Conservation (phyloP, 1,284 basidiomycete genomes). For the Malassezia furfur region DNA sequence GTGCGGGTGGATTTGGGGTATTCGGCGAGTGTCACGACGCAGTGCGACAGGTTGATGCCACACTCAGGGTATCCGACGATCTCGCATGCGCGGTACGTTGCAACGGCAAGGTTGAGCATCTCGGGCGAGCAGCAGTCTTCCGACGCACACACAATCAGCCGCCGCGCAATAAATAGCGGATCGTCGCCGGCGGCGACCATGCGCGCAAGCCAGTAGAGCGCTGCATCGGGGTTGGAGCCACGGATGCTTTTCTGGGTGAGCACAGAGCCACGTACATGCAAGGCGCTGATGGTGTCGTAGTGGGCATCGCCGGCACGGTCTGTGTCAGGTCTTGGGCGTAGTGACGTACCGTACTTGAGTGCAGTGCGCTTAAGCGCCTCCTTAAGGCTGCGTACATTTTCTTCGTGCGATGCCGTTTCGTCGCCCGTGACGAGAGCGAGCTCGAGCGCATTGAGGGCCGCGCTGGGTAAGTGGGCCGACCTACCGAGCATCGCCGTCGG, state of each 20-base stretch:
- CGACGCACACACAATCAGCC: slow-evolving; percentile 72
- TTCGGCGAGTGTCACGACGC: slow-evolving; percentile 71
- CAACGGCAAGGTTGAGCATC: slow-evolving; percentile 39
- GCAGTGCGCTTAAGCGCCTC: slow-evolving; percentile 28
- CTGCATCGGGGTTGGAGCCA: slow-evolving; percentile 67
- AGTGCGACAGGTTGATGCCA: slow-evolving; percentile 58
- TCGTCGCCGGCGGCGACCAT: slow-evolving; percentile 63
- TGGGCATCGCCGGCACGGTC: slow-evolving; percentile 47
- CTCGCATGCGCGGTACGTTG: slow-evolving; percentile 47
- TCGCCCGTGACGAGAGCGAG: slow-evolving; percentile 32
- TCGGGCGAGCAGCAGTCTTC: slow-evolving; percentile 78
- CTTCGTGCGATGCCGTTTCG: slow-evolving; percentile 1
- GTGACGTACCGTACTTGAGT: slow-evolving; percentile 26
- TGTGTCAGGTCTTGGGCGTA: not conserved
- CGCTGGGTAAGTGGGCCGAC: slow-evolving; percentile 1
- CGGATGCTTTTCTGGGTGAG: slow-evolving; percentile 60
- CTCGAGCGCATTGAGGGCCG: slow-evolving; percentile 35
- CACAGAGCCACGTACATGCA: slow-evolving; percentile 51
- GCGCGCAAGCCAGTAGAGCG: slow-evolving; percentile 65
- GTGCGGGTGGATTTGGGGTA: slow-evolving; percentile 68
- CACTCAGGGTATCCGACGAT: slow-evolving; percentile 66
- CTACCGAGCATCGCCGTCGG: slow-evolving; percentile 37
- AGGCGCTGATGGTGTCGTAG: slow-evolving; percentile 77
- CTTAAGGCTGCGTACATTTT: slow-evolving; percentile 24
- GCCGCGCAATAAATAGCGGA: slow-evolving; percentile 69